phyloP scores from a whole-genome alignment of 1,139 yeast genomes.

The Kurtzmaniella quercitrusa region DNA sequence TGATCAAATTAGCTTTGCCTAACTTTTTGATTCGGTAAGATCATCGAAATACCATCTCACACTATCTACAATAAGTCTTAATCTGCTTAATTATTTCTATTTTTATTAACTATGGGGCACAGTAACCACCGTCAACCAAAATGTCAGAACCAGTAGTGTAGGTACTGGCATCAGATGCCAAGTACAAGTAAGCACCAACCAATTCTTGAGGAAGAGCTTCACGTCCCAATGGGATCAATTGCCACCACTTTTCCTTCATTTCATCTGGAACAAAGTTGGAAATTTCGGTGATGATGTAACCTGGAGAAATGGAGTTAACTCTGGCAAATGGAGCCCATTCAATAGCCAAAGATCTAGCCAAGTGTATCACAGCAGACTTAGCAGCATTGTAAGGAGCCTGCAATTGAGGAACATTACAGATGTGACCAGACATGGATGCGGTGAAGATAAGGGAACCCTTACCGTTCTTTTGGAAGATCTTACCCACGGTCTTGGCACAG shows the following conservation, averaged over 20 bases:
- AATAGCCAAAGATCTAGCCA: conserved; percentile 72
- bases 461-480: conserved; percentile 66
- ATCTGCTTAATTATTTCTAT: neutral
- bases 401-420: conserved; percentile 79
- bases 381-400: conserved; percentile 85
- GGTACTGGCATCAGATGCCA: conserved; percentile 77
- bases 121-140: conserved; percentile 85
- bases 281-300: conserved; percentile 69
- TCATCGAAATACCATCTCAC: no score
- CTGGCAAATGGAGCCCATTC: conserved; percentile 83
- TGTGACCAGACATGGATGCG: conserved; percentile 83
- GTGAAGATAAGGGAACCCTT: conserved; percentile 71
- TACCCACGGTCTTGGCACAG: conserved; percentile 68
- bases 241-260: conserved; percentile 54
- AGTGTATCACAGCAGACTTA: conserved; percentile 80
- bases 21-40: no score
- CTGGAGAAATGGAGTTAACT: conserved; percentile 78
- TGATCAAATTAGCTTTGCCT: no score
- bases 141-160: conserved; percentile 83
- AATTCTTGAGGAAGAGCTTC: conserved; percentile 78
- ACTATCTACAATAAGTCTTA: no score
- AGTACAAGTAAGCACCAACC: conserved; percentile 76
- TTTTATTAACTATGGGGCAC: conserved; percentile 26
- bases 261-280: conserved; percentile 52
- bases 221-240: conserved; percentile 70